phyloP scores from a whole-genome alignment of 768 basidiomycete species.

The Epithele typhae region DNA sequence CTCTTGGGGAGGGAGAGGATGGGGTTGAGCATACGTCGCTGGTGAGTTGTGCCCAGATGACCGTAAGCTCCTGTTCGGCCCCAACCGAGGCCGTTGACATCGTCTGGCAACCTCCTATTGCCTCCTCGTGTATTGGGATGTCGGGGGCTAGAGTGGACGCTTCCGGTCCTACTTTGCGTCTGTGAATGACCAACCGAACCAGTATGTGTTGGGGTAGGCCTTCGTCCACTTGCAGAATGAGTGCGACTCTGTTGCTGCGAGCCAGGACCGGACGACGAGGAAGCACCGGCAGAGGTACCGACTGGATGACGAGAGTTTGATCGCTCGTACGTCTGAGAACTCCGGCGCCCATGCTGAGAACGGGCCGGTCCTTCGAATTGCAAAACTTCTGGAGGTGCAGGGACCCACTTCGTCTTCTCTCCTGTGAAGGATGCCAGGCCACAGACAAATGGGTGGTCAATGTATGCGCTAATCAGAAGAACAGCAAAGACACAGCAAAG shows the following conservation, averaged over 20 bases:
- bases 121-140: slow-evolving; percentile 34
- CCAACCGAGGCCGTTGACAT: slow-evolving; percentile 17
- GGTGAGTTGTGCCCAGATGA: slow-evolving; percentile 16
- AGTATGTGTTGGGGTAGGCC: slow-evolving; percentile 19
- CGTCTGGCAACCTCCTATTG: slow-evolving; percentile 38
- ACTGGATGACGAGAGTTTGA: slow-evolving; percentile 4
- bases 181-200: slow-evolving; percentile 40
- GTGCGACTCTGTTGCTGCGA: slow-evolving; percentile 37
- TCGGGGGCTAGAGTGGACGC: slow-evolving; percentile 47
- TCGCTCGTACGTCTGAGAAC: slow-evolving; percentile 23
- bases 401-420: slow-evolving; percentile 59
- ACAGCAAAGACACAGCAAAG: background rate
- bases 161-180: slow-evolving; percentile 40
- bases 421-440: slow-evolving; percentile 24
- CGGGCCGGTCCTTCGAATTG: slow-evolving; percentile 48
- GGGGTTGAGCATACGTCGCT: slow-evolving; percentile 10
- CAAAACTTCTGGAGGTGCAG: slow-evolving; percentile 53
- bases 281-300: slow-evolving; percentile 17
- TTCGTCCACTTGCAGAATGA: slow-evolving; percentile 20
- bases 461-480: background rate
- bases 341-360: slow-evolving; percentile 16
- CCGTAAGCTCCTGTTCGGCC: slow-evolving; percentile 13
- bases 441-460: slow-evolving; percentile 3
- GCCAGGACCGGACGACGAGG: slow-evolving; percentile 27
- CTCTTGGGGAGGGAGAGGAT: slow-evolving; percentile 11